Conservation (phyloP, 192 early-diverging fungal species). For the Rhizoclosmatium globosum region DNA sequence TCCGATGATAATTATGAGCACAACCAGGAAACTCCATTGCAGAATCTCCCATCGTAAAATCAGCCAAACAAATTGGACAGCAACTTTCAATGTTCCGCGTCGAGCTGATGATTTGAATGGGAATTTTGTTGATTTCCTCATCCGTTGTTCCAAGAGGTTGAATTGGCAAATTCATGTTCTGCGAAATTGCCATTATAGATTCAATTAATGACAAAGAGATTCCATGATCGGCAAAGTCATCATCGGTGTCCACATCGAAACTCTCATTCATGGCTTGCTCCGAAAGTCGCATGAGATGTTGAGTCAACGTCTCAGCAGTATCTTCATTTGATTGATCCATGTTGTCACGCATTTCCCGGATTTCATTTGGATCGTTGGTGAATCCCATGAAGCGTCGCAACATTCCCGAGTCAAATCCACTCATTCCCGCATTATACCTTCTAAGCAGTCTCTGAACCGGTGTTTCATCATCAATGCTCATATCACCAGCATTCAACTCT, state of each 20-base stretch:
- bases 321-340: neutral
- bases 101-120: conserved; percentile 19
- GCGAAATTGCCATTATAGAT: neutral
- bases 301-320: conserved; percentile 1
- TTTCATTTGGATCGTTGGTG: neutral
- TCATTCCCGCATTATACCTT: conserved; percentile 23
- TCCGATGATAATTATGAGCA: conserved; percentile 18
- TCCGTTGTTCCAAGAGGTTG: neutral
- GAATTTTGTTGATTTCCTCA: conserved; percentile 12
- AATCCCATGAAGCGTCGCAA: conserved; percentile 12
- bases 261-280: conserved; percentile 13
- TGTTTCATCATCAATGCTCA: conserved; percentile 16
- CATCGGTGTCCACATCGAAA: conserved; percentile 3
- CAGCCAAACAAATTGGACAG: conserved; percentile 39
- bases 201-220: conserved; percentile 13
- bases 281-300: conserved; percentile 4
- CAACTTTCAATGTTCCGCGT: conserved; percentile 15
- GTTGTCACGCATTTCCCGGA: neutral
- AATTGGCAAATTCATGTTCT: neutral
- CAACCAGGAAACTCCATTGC: conserved; percentile 31
- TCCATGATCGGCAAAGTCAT: conserved; percentile 3
- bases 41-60: conserved; percentile 33
- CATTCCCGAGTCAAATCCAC: conserved; percentile 27
- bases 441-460: conserved; percentile 33
- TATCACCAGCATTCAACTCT: neutral